Conservation (phyloP, 306 rosid genomes). For the Elaeagnus macrophylla region DNA sequence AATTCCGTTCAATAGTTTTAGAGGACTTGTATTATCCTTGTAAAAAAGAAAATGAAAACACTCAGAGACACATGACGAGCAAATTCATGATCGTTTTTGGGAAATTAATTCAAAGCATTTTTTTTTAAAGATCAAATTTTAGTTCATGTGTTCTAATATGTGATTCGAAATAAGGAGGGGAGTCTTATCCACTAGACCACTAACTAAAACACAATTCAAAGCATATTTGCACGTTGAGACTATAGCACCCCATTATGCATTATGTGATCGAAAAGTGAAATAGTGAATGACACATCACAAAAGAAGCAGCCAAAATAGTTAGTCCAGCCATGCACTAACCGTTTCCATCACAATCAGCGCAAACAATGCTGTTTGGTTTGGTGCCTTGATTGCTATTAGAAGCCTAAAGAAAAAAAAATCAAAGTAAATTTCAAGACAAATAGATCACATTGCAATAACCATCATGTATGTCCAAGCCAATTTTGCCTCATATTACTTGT, state of each 20-base stretch:
- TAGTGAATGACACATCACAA: not conserved
- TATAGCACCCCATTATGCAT: too few relatives aligned
- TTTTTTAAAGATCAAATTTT: too few relatives aligned
- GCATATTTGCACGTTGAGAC: too few relatives aligned
- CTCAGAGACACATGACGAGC: too few relatives aligned
- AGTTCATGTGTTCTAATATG: too few relatives aligned
- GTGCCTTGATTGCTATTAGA: conserved; percentile 28
- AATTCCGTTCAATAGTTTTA: not conserved
- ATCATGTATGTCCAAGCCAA: conserved; percentile 12
- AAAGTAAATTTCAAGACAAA: conserved; percentile 11
- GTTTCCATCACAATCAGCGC: conserved; percentile 77
- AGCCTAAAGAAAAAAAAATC: conserved; percentile 50
- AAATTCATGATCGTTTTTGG: too few relatives aligned
- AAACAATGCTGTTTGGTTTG: conserved; percentile 52
- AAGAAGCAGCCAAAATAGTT: conserved; percentile 1
- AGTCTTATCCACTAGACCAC: too few relatives aligned
- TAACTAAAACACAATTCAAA: too few relatives aligned
- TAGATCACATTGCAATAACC: conserved; percentile 1
- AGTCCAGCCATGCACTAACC: conserved; percentile 41
- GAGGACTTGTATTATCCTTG: not conserved
- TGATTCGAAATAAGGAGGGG: too few relatives aligned
- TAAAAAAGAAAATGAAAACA: not conserved
- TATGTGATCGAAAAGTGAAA: not conserved
- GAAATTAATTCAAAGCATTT: too few relatives aligned
- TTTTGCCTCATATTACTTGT: conserved; percentile 9